Evolutionary conservation across 805 yeast species (phyloP), one percentile per base, ranked within the genome.

Genomic region (Starmerella powellii): DNA sequence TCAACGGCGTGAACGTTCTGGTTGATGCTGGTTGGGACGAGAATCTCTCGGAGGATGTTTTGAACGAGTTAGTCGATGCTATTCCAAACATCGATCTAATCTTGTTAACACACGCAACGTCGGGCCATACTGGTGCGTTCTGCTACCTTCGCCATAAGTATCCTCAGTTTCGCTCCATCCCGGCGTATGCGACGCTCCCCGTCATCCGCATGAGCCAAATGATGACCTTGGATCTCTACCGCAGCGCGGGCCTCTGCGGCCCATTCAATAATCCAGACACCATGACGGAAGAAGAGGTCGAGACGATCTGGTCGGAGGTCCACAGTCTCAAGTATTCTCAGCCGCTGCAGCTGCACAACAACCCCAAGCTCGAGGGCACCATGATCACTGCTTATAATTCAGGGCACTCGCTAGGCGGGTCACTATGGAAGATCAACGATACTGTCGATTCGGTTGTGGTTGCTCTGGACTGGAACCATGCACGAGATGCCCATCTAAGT

Each of bases 391-490:
- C 96, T 0, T 76, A 78, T 52, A 86, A 82, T 58, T 78, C 96
- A 0, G 99, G 99, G 3, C 95, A 84, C 56, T 70, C 94, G 0
- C 68, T 91, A 23, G 99, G 99, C 47, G 97, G 98, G 12, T 76
- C 94, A 0, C 74, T 87, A 35, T 87, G 96, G 96, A 65, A 78
- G 29, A 59, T 88, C 10, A 70, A 72, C 34, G 77, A 78, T 42
- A 76, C 80, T 47, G 72, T 78, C 15, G 96, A 88, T 51, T 79
- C 79, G 48, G 64, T 87, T n/a, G 66, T 88, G 2, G 84, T 85
- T 59, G 94, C 95, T 0, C 86, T 91, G 2, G 76, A 81, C 34
- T 91, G 97, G 97, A 88, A 87, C 59, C 97, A 91, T 57, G 78
- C 96, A 1, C 77, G 76, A 50, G 97, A 88, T 56, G 72, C 83